These are phyloP conservation scores for Lactuca sativa DNA, from an alignment of 129 eudicot species.

Conservation along the genomic window DNA sequence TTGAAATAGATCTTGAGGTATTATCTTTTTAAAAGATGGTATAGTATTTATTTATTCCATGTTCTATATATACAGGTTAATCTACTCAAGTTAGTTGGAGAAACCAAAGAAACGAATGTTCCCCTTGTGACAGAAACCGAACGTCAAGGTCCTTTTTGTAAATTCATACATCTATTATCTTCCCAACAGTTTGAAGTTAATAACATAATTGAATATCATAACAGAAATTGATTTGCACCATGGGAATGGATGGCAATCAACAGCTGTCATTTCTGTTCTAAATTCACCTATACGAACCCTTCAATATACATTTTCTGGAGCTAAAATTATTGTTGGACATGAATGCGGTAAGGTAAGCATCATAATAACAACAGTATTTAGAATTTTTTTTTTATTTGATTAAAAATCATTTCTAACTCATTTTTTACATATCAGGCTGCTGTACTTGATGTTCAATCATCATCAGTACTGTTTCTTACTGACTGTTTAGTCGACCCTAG, in stretches of 20 bases:
- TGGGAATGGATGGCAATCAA: constrained; percentile 45
- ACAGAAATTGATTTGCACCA: constrained; percentile 51
- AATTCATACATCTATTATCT: background rate
- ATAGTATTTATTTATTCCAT: constrained; percentile 8
- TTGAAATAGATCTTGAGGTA: constrained; percentile 3
- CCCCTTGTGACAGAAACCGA: constrained; percentile 51
- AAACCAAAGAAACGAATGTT: constrained; percentile 38
- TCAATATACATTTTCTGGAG: constrained; percentile 52
- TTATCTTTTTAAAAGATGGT: constrained; percentile 11
- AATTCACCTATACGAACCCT: constrained; percentile 69
- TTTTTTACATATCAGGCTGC: constrained; percentile 60
- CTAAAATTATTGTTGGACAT: constrained; percentile 74
- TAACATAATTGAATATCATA: background rate
- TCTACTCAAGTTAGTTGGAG: constrained; percentile 45
- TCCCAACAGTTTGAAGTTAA: no score
- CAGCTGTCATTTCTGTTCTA: constrained; percentile 61
- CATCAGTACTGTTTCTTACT: constrained; percentile 60
- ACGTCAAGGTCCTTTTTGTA: constrained; percentile 50
- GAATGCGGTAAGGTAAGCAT: constrained; percentile 74
- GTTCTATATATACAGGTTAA: constrained; percentile 43
- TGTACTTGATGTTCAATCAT: constrained; percentile 61
- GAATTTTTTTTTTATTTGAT: background rate
- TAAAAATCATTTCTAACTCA: constrained; percentile 11
- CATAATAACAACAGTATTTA: background rate
- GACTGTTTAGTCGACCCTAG: constrained; percentile 46